Evolutionary conservation across 352 stramenopile genomes (phyloP).

Genomic region (Pythium folliculosum): DNA sequence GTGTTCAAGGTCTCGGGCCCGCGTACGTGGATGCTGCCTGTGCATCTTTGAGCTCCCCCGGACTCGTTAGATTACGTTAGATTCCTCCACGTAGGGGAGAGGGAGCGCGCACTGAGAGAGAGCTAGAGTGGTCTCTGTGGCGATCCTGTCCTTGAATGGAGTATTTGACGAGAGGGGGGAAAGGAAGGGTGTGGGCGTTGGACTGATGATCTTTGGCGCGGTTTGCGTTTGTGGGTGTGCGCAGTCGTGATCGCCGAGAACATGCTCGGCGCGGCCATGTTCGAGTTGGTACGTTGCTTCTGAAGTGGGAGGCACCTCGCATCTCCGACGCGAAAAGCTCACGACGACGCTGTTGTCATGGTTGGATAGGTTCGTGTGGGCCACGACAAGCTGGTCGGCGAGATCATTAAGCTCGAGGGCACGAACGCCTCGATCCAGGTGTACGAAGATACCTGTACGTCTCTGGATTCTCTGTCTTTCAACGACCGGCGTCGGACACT

Average conservation of each 20-base stretch:
- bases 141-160: too few relatives aligned
- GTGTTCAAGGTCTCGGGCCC: constrained; percentile 99
- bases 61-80: too few relatives aligned
- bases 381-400: constrained; percentile 98
- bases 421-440: constrained; percentile 99
- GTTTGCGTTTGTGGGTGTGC: background rate
- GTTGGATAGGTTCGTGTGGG: constrained; percentile 94
- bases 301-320: background rate
- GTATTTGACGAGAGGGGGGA: too few relatives aligned
- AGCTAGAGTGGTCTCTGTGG: too few relatives aligned
- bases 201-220: too few relatives aligned
- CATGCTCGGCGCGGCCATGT: constrained; percentile 99
- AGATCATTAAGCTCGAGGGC: constrained; percentile 99
- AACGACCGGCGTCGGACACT: background rate
- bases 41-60: too few relatives aligned
- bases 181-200: background rate
- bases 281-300: constrained; percentile 83
- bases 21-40: constrained; percentile 57
- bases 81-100: too few relatives aligned
- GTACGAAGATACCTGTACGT: constrained; percentile 96
- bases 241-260: constrained; percentile 98
- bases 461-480: background rate
- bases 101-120: too few relatives aligned
- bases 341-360: background rate
- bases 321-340: background rate